Conservation (phyloP, 768 basidiomycete genomes). For the Calocybe indica region DNA sequence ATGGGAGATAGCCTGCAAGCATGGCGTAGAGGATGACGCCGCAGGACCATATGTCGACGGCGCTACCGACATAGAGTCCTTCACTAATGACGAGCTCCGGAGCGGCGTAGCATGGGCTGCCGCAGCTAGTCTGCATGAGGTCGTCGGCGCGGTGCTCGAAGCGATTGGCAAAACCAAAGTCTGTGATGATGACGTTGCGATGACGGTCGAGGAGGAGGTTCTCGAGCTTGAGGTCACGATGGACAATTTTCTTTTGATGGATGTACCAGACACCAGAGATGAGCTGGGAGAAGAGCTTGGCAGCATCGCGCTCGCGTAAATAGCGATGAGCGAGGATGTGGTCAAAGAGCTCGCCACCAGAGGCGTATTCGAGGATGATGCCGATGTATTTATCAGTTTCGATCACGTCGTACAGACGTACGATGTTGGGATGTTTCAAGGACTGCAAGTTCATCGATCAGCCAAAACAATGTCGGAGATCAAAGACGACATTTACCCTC, state of each 20-base stretch:
- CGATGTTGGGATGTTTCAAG: constrained; percentile 97
- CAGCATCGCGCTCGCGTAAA: constrained; percentile 89
- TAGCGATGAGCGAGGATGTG: constrained; percentile 98
- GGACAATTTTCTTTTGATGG: constrained; percentile 98
- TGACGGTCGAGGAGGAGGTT: constrained; percentile 95
- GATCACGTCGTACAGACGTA: constrained; percentile 95
- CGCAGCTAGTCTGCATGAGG: constrained; percentile 97
- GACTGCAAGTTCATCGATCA: constrained; percentile 42
- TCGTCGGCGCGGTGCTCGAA: constrained; percentile 92
- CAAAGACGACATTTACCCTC: constrained; percentile 48
- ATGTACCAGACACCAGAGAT: constrained; percentile 99
- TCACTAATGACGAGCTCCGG: constrained; percentile 98
- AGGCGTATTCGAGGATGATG: constrained; percentile 97
- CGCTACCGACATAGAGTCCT: constrained; percentile 93
- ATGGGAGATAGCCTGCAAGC: constrained; percentile 97
- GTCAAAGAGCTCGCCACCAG: constrained; percentile 97
- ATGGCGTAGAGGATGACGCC: constrained; percentile 96
- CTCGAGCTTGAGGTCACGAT: constrained; percentile 98
- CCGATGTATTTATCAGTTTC: constrained; percentile 99
- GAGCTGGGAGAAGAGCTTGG: constrained; percentile 95
- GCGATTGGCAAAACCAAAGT: constrained; percentile 98
- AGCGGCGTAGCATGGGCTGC: constrained; percentile 96
- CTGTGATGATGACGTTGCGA: constrained; percentile 98
- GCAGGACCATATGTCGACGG: constrained; percentile 97
- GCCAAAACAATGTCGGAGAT: neutral